phyloP scores from a whole-genome alignment of 2,329 filamentous ascomycete species.

The Stachybotrys chlorohalonatus region DNA sequence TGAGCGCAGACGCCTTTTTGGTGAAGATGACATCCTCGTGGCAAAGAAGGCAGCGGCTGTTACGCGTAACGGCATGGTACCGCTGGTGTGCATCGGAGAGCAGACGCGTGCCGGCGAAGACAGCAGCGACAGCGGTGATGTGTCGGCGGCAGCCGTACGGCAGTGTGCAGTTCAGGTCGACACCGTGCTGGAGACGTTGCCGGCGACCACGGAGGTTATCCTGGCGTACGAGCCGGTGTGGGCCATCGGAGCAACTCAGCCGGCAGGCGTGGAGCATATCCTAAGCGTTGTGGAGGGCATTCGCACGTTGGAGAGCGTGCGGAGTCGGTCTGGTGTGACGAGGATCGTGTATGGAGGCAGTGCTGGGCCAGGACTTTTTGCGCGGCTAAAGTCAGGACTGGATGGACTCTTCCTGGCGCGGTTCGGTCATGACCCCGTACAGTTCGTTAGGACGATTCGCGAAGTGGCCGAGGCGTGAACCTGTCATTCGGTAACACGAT shows the following conservation, averaged over 20 bases:
- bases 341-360: conserved; percentile 77
- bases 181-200: conserved; percentile 51
- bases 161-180: conserved; percentile 61
- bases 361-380: conserved; percentile 70
- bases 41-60: conserved; percentile 62
- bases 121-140: neutral
- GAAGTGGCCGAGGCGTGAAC: conserved; percentile 50
- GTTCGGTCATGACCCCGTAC: conserved; percentile 69
- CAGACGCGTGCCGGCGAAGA: conserved; percentile 34
- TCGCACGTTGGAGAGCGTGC: conserved; percentile 41
- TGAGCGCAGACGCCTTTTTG: conserved; percentile 63
- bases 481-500: neutral
- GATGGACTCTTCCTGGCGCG: conserved; percentile 76
- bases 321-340: conserved; percentile 43
- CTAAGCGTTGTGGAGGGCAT: conserved; percentile 59
- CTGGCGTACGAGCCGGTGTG: conserved; percentile 84
- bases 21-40: conserved; percentile 62
- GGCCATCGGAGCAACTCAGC: conserved; percentile 71
- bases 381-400: conserved; percentile 55
- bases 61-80: conserved; percentile 60
- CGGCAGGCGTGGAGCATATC: conserved; percentile 65
- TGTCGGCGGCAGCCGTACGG: conserved; percentile 39
- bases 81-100: conserved; percentile 76
- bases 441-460: conserved; percentile 60
- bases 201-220: conserved; percentile 57